Evolutionary conservation across 441 rosid genomes (phyloP), one percentile per base, ranked within the genome.

Genomic region (Bruguiera hainesii): DNA sequence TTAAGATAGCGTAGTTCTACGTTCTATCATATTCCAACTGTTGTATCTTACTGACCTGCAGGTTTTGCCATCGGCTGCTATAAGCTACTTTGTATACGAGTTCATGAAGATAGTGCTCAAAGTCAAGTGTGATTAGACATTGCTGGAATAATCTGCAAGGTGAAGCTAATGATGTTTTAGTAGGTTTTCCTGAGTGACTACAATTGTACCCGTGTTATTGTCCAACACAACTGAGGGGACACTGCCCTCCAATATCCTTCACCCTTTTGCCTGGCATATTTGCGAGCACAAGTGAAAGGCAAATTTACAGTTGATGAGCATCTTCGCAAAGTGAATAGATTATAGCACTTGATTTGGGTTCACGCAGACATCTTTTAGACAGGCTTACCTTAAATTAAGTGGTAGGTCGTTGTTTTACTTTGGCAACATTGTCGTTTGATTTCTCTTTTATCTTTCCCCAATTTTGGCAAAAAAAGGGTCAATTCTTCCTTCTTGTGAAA

Each of bases 31-130:
- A 16, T 8, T 49, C 26, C 29, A 71, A 46, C 46, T 23, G 28
- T 25, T 37, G 18, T 20, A 21, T 35, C 51, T 67, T 71, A 39
- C 66, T 25, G 26, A 18, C 57, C 58, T 77, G 56, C 85, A 93
- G 98, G 98, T 90, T 76, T 78, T 93, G 55, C 98, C 97, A 49
- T 93, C 97, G 0, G 97, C 93, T 10, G 93, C 96, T 7, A 89
- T 93, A 76, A 90, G 98, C 77, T 93, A 87, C 82, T 79, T 93
- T 2, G 81, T 93, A 35, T 90, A 90, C 7, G 97, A 93, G 79
- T 90, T 80, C 77, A 83, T 87, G 96, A 93, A 93, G 84, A 83
- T 89, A 66, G 84, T 89, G 64, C 82, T 93, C 60, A 79, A 87
- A 73, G 97, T 93, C 60, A 93, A 93, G 74, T 85, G 82, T 5